Percentiles rank a stretch among this genome's conserved stretches.
phyloP scores from a whole-genome alignment of 2,329 filamentous ascomycete genomes.

The Raffaelea deltoideospora region DNA sequence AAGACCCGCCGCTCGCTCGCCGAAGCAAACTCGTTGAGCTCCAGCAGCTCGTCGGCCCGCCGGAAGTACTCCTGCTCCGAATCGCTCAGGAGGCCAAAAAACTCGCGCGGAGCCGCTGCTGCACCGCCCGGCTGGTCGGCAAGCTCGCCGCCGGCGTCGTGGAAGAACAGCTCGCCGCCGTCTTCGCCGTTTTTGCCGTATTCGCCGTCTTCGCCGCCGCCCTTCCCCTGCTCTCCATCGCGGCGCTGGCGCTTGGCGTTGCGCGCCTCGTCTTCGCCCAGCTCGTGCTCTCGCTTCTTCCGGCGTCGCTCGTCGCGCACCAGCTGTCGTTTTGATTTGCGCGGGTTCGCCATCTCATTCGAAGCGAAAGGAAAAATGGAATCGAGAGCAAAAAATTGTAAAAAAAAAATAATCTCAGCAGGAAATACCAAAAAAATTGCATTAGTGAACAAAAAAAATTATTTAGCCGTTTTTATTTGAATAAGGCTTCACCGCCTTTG shows the following conservation, averaged over 20 bases:
- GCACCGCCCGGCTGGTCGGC: not conserved
- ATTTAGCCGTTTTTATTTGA: too few relatives aligned
- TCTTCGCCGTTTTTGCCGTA: constrained; percentile 1
- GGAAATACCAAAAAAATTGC: too few relatives aligned
- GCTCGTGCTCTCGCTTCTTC: constrained; percentile 17
- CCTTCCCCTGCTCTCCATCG: not conserved
- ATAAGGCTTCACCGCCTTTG: too few relatives aligned
- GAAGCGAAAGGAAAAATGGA: too few relatives aligned
- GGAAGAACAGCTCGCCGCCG: constrained; percentile 1
- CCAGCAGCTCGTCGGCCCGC: constrained; percentile 75
- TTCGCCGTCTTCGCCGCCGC: constrained; percentile 3
- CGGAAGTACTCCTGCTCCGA: constrained; percentile 95
- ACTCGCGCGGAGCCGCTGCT: constrained; percentile 45
- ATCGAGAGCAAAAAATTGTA: too few relatives aligned
- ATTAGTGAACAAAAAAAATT: too few relatives aligned
- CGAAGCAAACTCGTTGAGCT: constrained; percentile 69
- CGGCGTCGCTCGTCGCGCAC: constrained; percentile 21
- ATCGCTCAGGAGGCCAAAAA: constrained; percentile 85
- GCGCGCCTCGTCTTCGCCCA: constrained; percentile 11
- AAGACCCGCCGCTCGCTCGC: constrained; percentile 58
- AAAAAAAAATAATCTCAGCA: too few relatives aligned
- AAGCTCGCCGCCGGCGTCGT: not conserved
- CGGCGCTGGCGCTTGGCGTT: constrained; percentile 6
- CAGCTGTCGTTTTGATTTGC: constrained; percentile 21
- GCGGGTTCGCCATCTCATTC: constrained; percentile 21